Percentiles rank a stretch among this genome's conserved stretches.
Evolutionary conservation across 768 basidiomycete species (phyloP).

Genomic region (Kwoniella europaea): DNA sequence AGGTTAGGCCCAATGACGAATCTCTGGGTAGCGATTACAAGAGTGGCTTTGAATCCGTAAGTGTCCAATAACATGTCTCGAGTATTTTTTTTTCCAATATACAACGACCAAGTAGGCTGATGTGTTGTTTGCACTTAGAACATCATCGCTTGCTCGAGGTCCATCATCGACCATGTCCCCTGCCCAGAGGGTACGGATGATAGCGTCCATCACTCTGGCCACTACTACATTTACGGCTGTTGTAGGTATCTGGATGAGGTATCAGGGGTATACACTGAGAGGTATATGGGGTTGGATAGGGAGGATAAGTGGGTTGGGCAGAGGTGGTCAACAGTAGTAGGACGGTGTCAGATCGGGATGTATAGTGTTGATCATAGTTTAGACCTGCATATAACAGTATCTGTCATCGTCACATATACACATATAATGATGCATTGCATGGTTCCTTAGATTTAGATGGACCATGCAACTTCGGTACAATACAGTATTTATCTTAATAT

Average conservation of each 20-base stretch:
- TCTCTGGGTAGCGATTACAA: constrained; percentile 53
- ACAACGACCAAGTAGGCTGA: neutral
- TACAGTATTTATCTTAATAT: too few relatives aligned
- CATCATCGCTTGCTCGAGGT: constrained; percentile 47
- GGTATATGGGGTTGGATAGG: constrained; percentile 47
- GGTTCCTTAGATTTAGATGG: too few relatives aligned
- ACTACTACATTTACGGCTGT: constrained; percentile 35
- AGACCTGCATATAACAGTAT: too few relatives aligned
- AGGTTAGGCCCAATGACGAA: constrained; percentile 65
- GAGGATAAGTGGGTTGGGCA: constrained; percentile 14
- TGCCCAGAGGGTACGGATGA: constrained; percentile 40
- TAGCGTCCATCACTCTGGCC: constrained; percentile 34
- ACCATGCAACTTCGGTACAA: too few relatives aligned
- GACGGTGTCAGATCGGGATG: neutral
- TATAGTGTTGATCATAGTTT: neutral
- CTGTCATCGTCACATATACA: too few relatives aligned
- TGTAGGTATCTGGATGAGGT: constrained; percentile 48
- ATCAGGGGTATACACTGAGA: constrained; percentile 47
- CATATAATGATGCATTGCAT: too few relatives aligned
- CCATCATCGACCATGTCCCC: constrained; percentile 45
- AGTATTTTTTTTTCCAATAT: neutral
- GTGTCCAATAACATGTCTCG: constrained; percentile 7
- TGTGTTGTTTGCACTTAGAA: constrained; percentile 25
- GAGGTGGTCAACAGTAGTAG: neutral
- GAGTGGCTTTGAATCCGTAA: constrained; percentile 55